Percentiles rank a stretch among this genome's conserved stretches.
These are phyloP conservation scores for Musa balbisiana DNA, from an alignment of 202 grass and related monocot species.

Conservation along the genomic window DNA sequence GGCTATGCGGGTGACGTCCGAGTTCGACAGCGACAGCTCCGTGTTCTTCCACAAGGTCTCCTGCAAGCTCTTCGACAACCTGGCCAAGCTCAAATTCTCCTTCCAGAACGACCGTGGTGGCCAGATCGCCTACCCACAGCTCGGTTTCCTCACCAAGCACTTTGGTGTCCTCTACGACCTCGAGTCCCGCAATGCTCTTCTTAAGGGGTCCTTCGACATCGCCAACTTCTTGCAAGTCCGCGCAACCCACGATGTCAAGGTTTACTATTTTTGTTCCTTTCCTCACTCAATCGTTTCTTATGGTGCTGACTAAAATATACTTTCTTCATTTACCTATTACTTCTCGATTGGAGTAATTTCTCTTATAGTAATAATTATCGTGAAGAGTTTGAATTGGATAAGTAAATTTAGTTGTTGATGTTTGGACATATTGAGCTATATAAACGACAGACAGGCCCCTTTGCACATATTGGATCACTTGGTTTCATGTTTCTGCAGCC, in stretches of 20 bases:
- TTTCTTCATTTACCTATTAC: background rate
- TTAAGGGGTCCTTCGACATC: slow-evolving; percentile 45
- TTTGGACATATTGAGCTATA: too few species aligned
- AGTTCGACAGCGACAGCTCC: slow-evolving; percentile 69
- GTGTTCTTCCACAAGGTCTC: slow-evolving; percentile 78
- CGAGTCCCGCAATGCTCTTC: slow-evolving; percentile 59
- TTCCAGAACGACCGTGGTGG: slow-evolving; percentile 66
- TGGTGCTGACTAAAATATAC: background rate
- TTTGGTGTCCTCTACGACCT: slow-evolving; percentile 70
- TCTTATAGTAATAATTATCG: too few species aligned
- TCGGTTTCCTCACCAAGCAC: slow-evolving; percentile 59
- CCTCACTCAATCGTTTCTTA: background rate
- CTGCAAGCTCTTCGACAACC: slow-evolving; percentile 64
- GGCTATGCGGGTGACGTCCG: slow-evolving; percentile 56
- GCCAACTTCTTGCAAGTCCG: slow-evolving; percentile 46
- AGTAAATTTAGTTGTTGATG: background rate
- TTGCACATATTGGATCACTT: too few species aligned
- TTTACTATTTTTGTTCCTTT: slow-evolving; percentile 3
- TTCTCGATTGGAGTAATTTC: background rate
- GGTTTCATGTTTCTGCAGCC: too few species aligned
- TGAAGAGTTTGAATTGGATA: background rate
- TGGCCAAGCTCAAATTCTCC: slow-evolving; percentile 80
- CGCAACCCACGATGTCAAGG: slow-evolving; percentile 77
- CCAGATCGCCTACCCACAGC: slow-evolving; percentile 34
- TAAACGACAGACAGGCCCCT: too few species aligned